phyloP scores from a whole-genome alignment of 805 yeast species.

The Cyberlindnera subsufficiens region DNA sequence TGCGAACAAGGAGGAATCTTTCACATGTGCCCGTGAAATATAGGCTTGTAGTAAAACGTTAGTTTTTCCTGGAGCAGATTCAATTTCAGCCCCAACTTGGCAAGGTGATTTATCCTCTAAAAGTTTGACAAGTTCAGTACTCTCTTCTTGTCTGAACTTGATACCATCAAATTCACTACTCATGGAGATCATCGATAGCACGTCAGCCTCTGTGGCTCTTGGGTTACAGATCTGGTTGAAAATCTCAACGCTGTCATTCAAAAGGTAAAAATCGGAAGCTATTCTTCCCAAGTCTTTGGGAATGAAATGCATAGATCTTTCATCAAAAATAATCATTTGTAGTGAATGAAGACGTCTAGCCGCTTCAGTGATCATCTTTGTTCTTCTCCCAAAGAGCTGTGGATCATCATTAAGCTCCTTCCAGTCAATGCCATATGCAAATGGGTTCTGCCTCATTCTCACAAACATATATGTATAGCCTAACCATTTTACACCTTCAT shows the following conservation, averaged over 20 bases:
- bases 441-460: slow-evolving; percentile 91
- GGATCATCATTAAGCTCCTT: slow-evolving; percentile 81
- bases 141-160: slow-evolving; percentile 84
- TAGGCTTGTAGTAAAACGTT: slow-evolving; percentile 83
- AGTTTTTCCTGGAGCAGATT: slow-evolving; percentile 78
- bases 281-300: slow-evolving; percentile 90
- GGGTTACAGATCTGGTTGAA: slow-evolving; percentile 84
- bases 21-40: slow-evolving; percentile 67
- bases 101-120: slow-evolving; percentile 62
- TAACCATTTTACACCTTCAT: slow-evolving; percentile 95
- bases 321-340: slow-evolving; percentile 94
- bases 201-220: slow-evolving; percentile 86
- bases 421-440: slow-evolving; percentile 89
- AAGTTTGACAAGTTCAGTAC: slow-evolving; percentile 60
- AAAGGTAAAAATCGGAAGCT: slow-evolving; percentile 87
- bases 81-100: slow-evolving; percentile 73
- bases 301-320: slow-evolving; percentile 67
- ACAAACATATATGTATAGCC: slow-evolving; percentile 94
- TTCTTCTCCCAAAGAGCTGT: slow-evolving; percentile 61
- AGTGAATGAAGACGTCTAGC: slow-evolving; percentile 78
- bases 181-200: slow-evolving; percentile 81
- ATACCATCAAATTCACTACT: slow-evolving; percentile 91
- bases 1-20: slow-evolving; percentile 76
- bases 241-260: slow-evolving; percentile 81
- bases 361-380: slow-evolving; percentile 70